Base-by-base conservation (phyloP, 2,329 filamentous ascomycete genomes). In the Scedosporium dehoogii region DNA sequence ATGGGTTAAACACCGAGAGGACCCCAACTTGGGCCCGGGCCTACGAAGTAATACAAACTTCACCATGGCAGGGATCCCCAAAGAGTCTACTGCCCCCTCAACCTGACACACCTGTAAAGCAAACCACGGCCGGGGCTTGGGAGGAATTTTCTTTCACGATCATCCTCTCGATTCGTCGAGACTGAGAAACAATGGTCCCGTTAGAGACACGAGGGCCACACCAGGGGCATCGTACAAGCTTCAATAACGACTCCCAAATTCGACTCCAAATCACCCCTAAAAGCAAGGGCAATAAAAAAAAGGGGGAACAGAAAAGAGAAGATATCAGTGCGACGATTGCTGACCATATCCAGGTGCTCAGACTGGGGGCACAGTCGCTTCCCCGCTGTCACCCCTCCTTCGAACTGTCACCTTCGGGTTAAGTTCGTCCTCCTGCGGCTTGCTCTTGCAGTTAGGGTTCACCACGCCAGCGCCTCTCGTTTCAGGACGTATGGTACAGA, bases 101-200 rank as follows among this genome's bases (percentile, higher is more conserved):
- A 62, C 53, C 60, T 62, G 51, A 58, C 38, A 57, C 51, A 62
- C 55, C 18, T 58, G 51, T 57, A 57, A 62, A 62, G 51, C 51
- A 38, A 42, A 42, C 41, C 25, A 23, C 57, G 9, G 33, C 33
- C 33, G 9, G 33, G 27, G 38, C 18, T 38, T 12, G 33, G 57
- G 14, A 42, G 57, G 33, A 2, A 16, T 23, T 59, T 33, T 33
- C n/a, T 58, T 27, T 10, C 29, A n/a, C 16, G n/a, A 18, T 33
- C 56, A 58, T n/a, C 21, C 16, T 58, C n/a, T 18, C 12, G 25
- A 27, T 27, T 48, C 18, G 6, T 59, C 21, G 7, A 27, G 58
- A 27, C 23, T 16, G 42, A 41, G 21, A n/a, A 27, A 48, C 16
- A 23, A 23, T n/a, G 44, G 44, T 12, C 33, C 33, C 33, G 10